These are phyloP conservation scores for Coemansia sp. DNA, from an alignment of 192 early-diverging fungal species.

Conservation along the genomic window DNA sequence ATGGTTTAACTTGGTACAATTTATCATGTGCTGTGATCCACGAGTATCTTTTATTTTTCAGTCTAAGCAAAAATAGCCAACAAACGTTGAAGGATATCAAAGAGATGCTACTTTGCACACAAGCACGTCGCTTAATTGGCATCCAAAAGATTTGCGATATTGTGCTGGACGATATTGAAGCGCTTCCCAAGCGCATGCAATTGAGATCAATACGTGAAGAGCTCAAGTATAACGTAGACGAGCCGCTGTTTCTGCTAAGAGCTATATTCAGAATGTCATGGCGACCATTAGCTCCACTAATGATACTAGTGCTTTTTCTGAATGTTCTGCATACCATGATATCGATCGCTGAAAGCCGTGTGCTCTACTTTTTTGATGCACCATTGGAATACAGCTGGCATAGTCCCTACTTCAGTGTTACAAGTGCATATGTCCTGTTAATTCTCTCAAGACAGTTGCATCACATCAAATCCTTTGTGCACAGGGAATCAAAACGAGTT, in stretches of 20 bases:
- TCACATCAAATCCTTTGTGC: not conserved
- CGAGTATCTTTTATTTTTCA: slow-evolving; percentile 2
- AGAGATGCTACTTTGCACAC: slow-evolving; percentile 10
- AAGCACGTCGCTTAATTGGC: slow-evolving; percentile 24
- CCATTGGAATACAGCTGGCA: slow-evolving; percentile 14
- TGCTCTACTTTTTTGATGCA: slow-evolving; percentile 26
- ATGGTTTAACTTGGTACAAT: too few relatives aligned
- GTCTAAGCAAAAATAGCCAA: slow-evolving; percentile 11
- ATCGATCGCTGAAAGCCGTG: not conserved
- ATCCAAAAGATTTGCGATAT: slow-evolving; percentile 22
- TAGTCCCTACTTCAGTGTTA: slow-evolving; percentile 5
- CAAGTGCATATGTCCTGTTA: not conserved
- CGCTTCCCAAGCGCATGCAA: slow-evolving; percentile 22
- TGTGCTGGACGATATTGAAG: slow-evolving; percentile 16
- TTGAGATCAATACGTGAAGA: slow-evolving; percentile 12
- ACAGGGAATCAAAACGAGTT: slow-evolving; percentile 10
- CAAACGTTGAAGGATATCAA: not conserved
- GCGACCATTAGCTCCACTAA: slow-evolving; percentile 35
- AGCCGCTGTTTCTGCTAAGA: slow-evolving; percentile 34
- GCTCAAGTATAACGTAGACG: slow-evolving; percentile 28
- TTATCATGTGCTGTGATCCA: slow-evolving; percentile 8
- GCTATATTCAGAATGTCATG: slow-evolving; percentile 38
- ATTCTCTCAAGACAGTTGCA: slow-evolving; percentile 3
- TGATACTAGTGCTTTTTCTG: slow-evolving; percentile 1
- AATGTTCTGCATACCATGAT: not conserved